These are phyloP conservation scores for Pichia deserticola DNA, from an alignment of 805 yeast species.

Conservation along the genomic window DNA sequence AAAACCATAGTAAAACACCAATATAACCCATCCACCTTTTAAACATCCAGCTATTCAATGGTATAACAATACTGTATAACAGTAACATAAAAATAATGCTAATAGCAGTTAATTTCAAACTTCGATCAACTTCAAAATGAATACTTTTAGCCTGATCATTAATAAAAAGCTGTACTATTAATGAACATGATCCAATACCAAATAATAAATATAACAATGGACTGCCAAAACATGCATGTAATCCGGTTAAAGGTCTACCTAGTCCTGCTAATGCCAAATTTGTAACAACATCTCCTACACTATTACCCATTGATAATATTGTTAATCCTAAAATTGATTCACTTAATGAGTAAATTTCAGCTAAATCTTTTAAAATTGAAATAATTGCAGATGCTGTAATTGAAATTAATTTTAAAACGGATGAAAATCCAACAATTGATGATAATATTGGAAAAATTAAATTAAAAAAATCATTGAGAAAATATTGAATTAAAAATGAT, in stretches of 20 bases:
- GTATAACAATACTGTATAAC: constrained; percentile 34
- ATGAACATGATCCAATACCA: constrained; percentile 45
- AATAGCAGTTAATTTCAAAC: constrained; percentile 31
- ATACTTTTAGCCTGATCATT: constrained; percentile 13
- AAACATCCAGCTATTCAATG: constrained; percentile 40
- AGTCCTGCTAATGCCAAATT: constrained; percentile 35
- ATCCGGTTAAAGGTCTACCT: constrained; percentile 36
- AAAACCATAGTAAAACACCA: constrained; percentile 27
- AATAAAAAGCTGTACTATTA: constrained; percentile 19
- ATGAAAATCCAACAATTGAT: constrained; percentile 24
- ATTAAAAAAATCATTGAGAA: constrained; percentile 6
- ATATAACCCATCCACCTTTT: constrained; percentile 34
- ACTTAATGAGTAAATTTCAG: constrained; percentile 34
- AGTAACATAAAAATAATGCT: constrained; percentile 35
- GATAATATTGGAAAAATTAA: constrained; percentile 17
- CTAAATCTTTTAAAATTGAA: constrained; percentile 34
- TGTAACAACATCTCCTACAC: constrained; percentile 46
- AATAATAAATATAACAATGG: constrained; percentile 41
- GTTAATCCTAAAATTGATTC: constrained; percentile 44
- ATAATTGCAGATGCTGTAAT: constrained; percentile 25
- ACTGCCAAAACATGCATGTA: constrained; percentile 49
- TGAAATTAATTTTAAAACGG: constrained; percentile 25
- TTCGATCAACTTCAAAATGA: constrained; percentile 32
- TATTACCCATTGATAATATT: constrained; percentile 42
- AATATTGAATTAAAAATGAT: background rate